phyloP scores from a whole-genome alignment of 2,329 filamentous ascomycete species.

The Trichophyton rubrum region DNA sequence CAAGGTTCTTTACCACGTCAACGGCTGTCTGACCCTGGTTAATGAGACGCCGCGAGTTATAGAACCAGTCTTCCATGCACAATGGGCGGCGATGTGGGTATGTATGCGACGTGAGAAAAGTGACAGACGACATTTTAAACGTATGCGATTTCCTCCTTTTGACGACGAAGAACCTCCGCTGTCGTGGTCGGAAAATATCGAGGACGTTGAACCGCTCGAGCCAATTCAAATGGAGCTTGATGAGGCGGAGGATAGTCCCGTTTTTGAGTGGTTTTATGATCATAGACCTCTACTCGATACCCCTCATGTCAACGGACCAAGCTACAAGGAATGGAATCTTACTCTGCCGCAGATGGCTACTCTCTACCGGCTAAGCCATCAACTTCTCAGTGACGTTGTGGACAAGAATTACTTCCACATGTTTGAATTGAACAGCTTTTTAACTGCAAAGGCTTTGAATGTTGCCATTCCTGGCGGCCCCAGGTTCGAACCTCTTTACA shows the following conservation, averaged over 20 bases:
- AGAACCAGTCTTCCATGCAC: conserved; percentile 92
- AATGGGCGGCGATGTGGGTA: conserved; percentile 99
- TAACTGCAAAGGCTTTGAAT: conserved; percentile 92
- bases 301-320: conserved; percentile 85
- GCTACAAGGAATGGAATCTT: conserved; percentile 94
- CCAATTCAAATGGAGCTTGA: conserved; percentile 98
- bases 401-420: conserved; percentile 98
- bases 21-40: conserved; percentile 89
- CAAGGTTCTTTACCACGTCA: conserved; percentile 96
- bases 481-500: conserved; percentile 92
- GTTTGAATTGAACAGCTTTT: conserved; percentile 87
- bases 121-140: conserved; percentile 88
- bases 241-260: conserved; percentile 78
- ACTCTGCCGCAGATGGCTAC: conserved; percentile 91
- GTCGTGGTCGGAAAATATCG: conserved; percentile 97
- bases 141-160: conserved; percentile 97
- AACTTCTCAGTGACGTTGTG: conserved; percentile 78
- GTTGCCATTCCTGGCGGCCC: conserved; percentile 96
- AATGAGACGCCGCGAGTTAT: conserved; percentile 96
- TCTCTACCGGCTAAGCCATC: conserved; percentile 79
- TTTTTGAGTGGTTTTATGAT: conserved; percentile 97
- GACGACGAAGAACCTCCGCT: conserved; percentile 96
- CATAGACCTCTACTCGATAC: conserved; percentile 84
- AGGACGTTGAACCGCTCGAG: conserved; percentile 93
- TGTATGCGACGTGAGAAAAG: conserved; percentile 97